phyloP scores from a whole-genome alignment of 345 rosid species.

The rapeseed (Brassica napus) region Da-Ae NC_063451.1:39136001-39136500 shows the following conservation, averaged over 20 bases:
- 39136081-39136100: too few species aligned
- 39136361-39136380: conserved; percentile 23
- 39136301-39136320: conserved; percentile 6
- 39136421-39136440: too few species aligned
- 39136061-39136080: too few species aligned
- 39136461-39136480: not conserved
- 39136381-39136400: not conserved
- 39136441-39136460: not conserved
- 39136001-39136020: too few species aligned
- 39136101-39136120: not conserved
- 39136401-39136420: not conserved
- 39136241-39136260: too few species aligned
- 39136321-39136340: not conserved
- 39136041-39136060: too few species aligned
- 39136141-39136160: too few species aligned
- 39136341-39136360: conserved; percentile 13
- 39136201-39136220: too few species aligned
- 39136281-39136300: conserved; percentile 21
- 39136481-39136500: not conserved
- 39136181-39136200: too few species aligned
- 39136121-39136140: not conserved
- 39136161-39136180: too few species aligned
- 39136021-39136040: too few species aligned
- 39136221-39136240: too few species aligned
- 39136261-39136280: not conserved